Conservation (phyloP, 257 asterid genomes). For the Marsdenia floribunda region DNA sequence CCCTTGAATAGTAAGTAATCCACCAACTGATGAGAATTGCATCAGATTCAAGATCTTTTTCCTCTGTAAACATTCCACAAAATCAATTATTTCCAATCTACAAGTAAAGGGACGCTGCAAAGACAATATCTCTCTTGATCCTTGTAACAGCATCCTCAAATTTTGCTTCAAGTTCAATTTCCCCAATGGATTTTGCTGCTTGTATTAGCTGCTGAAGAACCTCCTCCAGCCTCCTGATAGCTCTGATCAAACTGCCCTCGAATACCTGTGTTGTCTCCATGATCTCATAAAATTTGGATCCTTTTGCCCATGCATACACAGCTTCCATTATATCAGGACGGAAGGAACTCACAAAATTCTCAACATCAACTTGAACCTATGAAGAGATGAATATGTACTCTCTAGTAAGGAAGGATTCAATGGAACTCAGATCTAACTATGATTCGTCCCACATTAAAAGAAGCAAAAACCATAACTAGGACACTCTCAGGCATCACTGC, state of each 20-base stretch:
- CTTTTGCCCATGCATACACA: slow-evolving; percentile 87
- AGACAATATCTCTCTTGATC: slow-evolving; percentile 97
- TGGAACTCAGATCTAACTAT: not conserved
- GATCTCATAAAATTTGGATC: slow-evolving; percentile 83
- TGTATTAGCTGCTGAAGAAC: slow-evolving; percentile 89
- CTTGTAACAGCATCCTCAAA: slow-evolving; percentile 85
- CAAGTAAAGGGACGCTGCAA: slow-evolving; percentile 91
- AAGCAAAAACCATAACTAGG: not conserved
- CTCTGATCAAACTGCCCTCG: slow-evolving; percentile 98
- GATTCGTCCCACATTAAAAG: not conserved
- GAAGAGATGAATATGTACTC: not conserved
- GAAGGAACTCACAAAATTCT: slow-evolving; percentile 79
- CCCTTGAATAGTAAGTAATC: not conserved
- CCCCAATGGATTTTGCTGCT: slow-evolving; percentile 92
- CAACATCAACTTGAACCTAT: slow-evolving; percentile 90
- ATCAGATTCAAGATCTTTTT: not conserved
- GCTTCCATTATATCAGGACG: slow-evolving; percentile 98
- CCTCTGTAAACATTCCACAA: not conserved
- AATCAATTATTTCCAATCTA: slow-evolving; percentile 20
- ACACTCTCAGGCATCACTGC: not conserved
- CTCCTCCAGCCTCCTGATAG: slow-evolving; percentile 94
- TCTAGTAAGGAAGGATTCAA: not conserved
- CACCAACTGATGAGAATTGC: not conserved
- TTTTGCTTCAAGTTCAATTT: slow-evolving; percentile 71
- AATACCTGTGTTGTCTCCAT: slow-evolving; percentile 92